These are phyloP conservation scores for Thermomyces lanuginosus DNA, from an alignment of 2,329 filamentous ascomycete species.

Conservation along the genomic window DNA sequence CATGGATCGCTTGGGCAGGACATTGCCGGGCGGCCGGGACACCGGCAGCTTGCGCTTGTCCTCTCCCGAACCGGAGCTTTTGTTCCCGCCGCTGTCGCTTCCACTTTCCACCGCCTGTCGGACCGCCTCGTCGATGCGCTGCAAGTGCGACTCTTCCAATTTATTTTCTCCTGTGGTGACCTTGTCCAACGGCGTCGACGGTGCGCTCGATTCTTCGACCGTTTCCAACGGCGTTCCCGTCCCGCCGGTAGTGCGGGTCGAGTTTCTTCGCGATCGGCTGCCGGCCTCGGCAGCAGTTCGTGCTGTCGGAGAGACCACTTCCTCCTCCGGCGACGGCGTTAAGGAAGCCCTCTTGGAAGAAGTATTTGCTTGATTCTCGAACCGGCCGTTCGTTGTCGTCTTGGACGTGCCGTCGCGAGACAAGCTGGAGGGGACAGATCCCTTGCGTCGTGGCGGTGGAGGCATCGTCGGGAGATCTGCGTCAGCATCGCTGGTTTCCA, in stretches of 20 bases:
- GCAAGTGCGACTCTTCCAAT: too few relatives aligned
- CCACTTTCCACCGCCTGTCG: conserved; percentile 43
- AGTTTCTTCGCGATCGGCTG: conserved; percentile 35
- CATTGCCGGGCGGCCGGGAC: conserved; percentile 32
- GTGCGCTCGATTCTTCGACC: conserved; percentile 74
- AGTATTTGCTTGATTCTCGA: conserved; percentile 18
- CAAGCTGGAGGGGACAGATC: conserved; percentile 4
- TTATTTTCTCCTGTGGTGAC: conserved; percentile 24
- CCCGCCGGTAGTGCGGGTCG: conserved; percentile 43
- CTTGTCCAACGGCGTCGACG: conserved; percentile 45
- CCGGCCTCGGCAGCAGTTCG: conserved; percentile 31
- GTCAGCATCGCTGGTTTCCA: conserved; percentile 47
- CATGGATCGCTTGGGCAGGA: conserved; percentile 50
- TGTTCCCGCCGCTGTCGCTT: conserved; percentile 35
- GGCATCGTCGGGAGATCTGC: conserved; percentile 45
- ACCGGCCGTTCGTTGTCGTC: conserved; percentile 10
- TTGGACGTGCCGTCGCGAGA: conserved; percentile 11
- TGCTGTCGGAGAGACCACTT: conserved; percentile 11
- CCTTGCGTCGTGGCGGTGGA: conserved; percentile 7
- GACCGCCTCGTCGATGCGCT: conserved; percentile 28
- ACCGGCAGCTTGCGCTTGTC: conserved; percentile 23
- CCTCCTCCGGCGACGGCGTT: conserved; percentile 11
- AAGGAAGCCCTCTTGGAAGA: conserved; percentile 17
- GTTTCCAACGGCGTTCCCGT: conserved; percentile 59
- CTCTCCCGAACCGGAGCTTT: conserved; percentile 20